These are phyloP conservation scores for Fusarium haematococcum DNA, from an alignment of 2,329 filamentous ascomycete species.

Conservation along the genomic window DNA sequence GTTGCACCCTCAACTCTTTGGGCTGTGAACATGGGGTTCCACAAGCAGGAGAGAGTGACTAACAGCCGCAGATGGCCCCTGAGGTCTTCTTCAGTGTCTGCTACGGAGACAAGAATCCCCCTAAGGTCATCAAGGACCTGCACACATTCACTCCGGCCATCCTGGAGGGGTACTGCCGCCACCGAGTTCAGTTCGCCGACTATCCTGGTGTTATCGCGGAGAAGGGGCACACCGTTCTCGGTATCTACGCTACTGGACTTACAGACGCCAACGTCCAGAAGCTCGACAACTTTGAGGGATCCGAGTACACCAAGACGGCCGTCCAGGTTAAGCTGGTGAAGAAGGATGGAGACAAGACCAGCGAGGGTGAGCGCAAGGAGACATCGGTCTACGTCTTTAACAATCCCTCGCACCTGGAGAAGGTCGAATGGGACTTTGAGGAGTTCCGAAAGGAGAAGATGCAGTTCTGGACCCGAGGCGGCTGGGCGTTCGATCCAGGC, in stretches of 20 bases:
- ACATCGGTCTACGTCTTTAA: constrained; percentile 76
- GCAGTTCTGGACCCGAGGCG: constrained; percentile 64
- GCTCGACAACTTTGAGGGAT: constrained; percentile 86
- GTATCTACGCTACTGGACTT: constrained; percentile 81
- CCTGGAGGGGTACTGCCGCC: constrained; percentile 78
- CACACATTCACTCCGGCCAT: constrained; percentile 78
- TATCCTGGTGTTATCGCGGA: constrained; percentile 83
- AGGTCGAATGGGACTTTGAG: constrained; percentile 87
- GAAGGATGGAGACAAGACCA: constrained; percentile 52
- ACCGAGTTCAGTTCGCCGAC: constrained; percentile 75
- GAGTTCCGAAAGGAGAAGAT: constrained; percentile 83
- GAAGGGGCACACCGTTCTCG: constrained; percentile 71
- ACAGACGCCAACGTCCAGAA: constrained; percentile 80
- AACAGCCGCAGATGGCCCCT: constrained; percentile 74
- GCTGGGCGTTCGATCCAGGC: constrained; percentile 58
- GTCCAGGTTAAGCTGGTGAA: constrained; percentile 65
- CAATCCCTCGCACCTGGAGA: constrained; percentile 67
- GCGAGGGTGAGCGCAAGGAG: constrained; percentile 60
- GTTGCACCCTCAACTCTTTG: not conserved
- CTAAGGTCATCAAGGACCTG: constrained; percentile 65
- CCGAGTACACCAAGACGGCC: constrained; percentile 73
- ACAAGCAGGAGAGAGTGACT: constrained; percentile 30
- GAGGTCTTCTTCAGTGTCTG: constrained; percentile 88
- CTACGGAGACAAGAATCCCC: constrained; percentile 67
- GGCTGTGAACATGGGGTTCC: not conserved